Evolutionary conservation across 202 grass and related monocot species (phyloP).

Genomic region (Bolboschoenoplectus hybrid): DNA sequence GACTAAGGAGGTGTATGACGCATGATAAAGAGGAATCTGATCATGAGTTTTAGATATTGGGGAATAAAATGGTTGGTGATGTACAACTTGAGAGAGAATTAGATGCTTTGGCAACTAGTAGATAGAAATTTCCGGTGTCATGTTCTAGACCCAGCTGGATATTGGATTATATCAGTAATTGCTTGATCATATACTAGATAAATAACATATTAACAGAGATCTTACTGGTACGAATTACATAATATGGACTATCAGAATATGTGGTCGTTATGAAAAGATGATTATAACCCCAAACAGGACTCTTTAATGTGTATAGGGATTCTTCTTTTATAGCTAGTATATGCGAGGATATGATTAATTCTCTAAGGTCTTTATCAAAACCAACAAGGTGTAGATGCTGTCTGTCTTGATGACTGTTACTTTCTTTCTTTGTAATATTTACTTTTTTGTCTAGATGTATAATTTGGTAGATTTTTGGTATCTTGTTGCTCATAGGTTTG

Average conservation of each 20-base stretch:
- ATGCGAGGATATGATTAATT: not conserved
- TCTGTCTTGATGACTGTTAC: no score
- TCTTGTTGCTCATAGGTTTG: no score
- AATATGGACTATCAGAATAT: slow-evolving; percentile 12
- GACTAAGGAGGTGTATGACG: slow-evolving; percentile 6
- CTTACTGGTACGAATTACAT: not conserved
- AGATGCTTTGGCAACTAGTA: slow-evolving; percentile 37
- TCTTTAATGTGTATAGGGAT: not conserved
- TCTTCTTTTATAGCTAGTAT: not conserved
- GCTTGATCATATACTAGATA: slow-evolving; percentile 18
- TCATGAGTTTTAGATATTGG: slow-evolving; percentile 29
- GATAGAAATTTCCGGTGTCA: slow-evolving; percentile 17
- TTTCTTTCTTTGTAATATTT: no score
- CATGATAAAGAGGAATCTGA: slow-evolving; percentile 38
- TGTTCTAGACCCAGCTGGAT: slow-evolving; percentile 4
- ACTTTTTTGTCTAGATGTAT: no score
- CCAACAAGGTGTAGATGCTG: not conserved
- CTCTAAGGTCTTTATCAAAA: not conserved
- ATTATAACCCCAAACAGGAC: not conserved
- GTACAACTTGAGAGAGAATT: slow-evolving; percentile 17
- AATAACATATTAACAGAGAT: not conserved
- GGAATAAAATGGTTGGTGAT: slow-evolving; percentile 37
- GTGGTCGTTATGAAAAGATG: not conserved
- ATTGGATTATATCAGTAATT: slow-evolving; percentile 12
- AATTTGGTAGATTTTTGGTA: no score